Evolutionary conservation across 2,329 filamentous ascomycete species (phyloP).

Genomic region (Thielaviopsis euricoi): DNA sequence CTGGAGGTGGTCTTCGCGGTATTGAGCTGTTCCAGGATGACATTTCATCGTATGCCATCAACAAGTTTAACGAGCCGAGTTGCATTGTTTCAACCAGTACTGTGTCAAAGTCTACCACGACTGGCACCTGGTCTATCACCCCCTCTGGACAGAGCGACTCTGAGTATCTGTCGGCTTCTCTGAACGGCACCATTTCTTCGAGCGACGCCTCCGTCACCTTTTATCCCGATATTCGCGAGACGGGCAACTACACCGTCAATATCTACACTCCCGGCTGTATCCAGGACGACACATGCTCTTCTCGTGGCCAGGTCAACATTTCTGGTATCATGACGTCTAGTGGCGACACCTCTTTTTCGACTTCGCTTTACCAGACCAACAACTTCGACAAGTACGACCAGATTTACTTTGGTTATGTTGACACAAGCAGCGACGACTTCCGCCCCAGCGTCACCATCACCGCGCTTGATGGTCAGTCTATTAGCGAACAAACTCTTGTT

Average conservation of each 20-base stretch:
- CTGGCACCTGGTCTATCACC: constrained; percentile 58
- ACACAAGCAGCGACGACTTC: constrained; percentile 57
- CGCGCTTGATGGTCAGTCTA: constrained; percentile 46
- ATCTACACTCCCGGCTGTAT: constrained; percentile 86
- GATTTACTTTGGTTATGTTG: constrained; percentile 72
- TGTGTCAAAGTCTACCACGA: constrained; percentile 49
- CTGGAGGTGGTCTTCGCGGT: constrained; percentile 68
- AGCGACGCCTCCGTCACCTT: constrained; percentile 58
- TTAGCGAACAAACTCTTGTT: constrained; percentile 57
- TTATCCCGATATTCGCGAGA: constrained; percentile 66
- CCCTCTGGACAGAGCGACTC: constrained; percentile 51
- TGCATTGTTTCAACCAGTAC: constrained; percentile 44
- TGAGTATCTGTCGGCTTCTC: constrained; percentile 54
- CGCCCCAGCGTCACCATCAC: constrained; percentile 64
- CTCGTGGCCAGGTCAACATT: constrained; percentile 67
- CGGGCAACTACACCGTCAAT: constrained; percentile 81
- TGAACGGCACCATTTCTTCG: constrained; percentile 30
- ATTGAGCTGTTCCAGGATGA: constrained; percentile 78
- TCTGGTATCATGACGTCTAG: constrained; percentile 51
- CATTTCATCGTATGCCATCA: constrained; percentile 71
- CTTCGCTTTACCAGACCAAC: constrained; percentile 73
- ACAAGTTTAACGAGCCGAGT: constrained; percentile 72
- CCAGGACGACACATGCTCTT: constrained; percentile 59
- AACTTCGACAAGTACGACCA: constrained; percentile 93
- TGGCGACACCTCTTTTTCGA: constrained; percentile 31